These are phyloP conservation scores for Phylloporus gajari DNA, from an alignment of 1,284 basidiomycete species.

Conservation along the genomic window DNA sequence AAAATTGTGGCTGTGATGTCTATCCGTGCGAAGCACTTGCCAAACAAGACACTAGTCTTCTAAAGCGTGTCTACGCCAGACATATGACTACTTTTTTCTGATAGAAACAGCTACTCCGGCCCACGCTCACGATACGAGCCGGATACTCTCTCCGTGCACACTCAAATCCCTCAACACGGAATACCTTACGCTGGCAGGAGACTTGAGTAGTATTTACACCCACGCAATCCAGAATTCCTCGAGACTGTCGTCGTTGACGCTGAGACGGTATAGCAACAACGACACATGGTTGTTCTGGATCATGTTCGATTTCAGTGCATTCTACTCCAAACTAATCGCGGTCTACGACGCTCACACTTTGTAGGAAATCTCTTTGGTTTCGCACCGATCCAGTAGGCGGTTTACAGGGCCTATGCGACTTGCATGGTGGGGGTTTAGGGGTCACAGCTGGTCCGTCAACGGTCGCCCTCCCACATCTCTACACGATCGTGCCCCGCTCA, in stretches of 20 bases:
- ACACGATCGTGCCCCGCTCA: slow-evolving; percentile 42
- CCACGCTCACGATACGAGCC: slow-evolving; percentile 14
- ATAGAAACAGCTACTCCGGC: slow-evolving; percentile 16
- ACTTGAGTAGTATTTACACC: slow-evolving; percentile 26
- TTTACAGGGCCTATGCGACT: slow-evolving; percentile 17
- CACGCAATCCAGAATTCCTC: slow-evolving; percentile 31
- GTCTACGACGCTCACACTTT: slow-evolving; percentile 40
- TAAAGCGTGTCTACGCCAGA: too few relatives aligned
- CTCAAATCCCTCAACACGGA: slow-evolving; percentile 44
- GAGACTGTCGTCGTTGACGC: slow-evolving; percentile 36
- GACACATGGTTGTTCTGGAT: slow-evolving; percentile 40
- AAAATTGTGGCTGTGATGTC: too few relatives aligned
- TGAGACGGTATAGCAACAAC: slow-evolving; percentile 43
- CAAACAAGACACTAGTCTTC: too few relatives aligned
- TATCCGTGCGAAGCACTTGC: too few relatives aligned
- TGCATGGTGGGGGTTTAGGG: slow-evolving; percentile 3
- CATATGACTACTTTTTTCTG: too few relatives aligned
- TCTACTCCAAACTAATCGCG: slow-evolving; percentile 36
- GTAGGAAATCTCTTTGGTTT: slow-evolving; percentile 43
- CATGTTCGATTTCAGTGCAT: slow-evolving; percentile 41
- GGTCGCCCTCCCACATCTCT: slow-evolving; percentile 39
- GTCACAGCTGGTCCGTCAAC: background rate
- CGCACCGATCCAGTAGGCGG: slow-evolving; percentile 23
- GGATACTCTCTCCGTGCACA: slow-evolving; percentile 14
- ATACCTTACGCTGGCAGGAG: slow-evolving; percentile 39